Evolutionary conservation across 2,329 filamentous ascomycete species (phyloP).

Genomic region (Nemania diffusa): DNA sequence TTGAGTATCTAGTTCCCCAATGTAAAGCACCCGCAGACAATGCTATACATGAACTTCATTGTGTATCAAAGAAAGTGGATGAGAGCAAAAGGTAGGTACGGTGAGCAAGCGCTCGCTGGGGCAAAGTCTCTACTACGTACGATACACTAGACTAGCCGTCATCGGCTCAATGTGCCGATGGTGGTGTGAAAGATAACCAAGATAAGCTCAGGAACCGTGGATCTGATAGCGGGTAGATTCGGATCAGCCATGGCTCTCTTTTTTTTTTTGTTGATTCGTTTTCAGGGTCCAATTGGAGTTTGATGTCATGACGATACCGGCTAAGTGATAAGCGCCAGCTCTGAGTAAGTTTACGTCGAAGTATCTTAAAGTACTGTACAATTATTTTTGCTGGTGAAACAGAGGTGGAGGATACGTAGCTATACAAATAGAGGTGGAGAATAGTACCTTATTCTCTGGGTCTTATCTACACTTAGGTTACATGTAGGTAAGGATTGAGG

Average conservation of each 20-base stretch:
- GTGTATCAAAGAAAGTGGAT: constrained; percentile 10
- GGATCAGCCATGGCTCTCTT: constrained; percentile 1
- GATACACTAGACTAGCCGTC: constrained; percentile 17
- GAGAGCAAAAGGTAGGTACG: constrained; percentile 17
- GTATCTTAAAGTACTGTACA: background rate
- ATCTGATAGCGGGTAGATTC: constrained; percentile 33
- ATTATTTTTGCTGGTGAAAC: background rate
- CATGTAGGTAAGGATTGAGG: constrained; percentile 14
- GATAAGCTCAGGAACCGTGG: constrained; percentile 29
- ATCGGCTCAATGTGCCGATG: constrained; percentile 29
- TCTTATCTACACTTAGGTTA: background rate
- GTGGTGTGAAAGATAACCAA: constrained; percentile 17
- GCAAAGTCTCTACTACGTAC: constrained; percentile 13
- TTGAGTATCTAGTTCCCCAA: background rate
- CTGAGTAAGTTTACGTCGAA: constrained; percentile 20
- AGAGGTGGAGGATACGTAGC: background rate
- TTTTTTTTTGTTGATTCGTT: background rate
- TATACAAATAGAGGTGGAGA: background rate
- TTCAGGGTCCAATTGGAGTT: constrained; percentile 5
- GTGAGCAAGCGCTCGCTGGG: constrained; percentile 21
- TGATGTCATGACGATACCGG: constrained; percentile 26
- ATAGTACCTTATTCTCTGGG: background rate
- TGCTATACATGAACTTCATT: background rate
- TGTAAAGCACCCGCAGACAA: constrained; percentile 2
- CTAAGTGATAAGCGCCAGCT: constrained; percentile 9